These are phyloP conservation scores for Rhamnella rubrinervis DNA, from an alignment of 331 rosid genomes.

Conservation along the genomic window DNA sequence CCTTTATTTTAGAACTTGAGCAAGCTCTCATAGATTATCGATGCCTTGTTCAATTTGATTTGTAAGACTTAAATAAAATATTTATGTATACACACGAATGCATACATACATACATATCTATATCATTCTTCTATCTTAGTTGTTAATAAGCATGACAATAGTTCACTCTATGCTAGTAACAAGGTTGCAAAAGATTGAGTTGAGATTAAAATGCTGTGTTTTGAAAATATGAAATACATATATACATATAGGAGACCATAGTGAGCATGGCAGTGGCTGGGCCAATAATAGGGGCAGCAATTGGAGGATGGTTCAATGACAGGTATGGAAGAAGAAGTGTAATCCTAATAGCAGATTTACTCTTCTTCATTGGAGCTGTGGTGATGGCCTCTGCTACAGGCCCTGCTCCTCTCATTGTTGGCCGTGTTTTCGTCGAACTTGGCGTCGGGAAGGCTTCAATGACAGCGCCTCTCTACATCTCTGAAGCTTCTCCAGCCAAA, in stretches of 20 bases:
- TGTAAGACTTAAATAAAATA: no score
- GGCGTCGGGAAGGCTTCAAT: constrained; percentile 67
- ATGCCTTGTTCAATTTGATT: no score
- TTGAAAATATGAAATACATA: neutral
- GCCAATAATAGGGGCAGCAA: constrained; percentile 46
- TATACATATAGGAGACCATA: constrained; percentile 39
- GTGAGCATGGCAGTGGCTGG: constrained; percentile 62
- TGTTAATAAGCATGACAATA: no score
- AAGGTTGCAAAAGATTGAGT: no score
- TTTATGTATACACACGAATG: no score
- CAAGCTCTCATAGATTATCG: no score
- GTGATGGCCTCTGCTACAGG: constrained; percentile 41
- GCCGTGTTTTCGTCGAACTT: constrained; percentile 49
- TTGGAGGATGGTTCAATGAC: constrained; percentile 56
- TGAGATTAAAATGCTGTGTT: neutral
- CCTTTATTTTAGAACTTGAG: no score
- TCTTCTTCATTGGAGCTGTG: constrained; percentile 42
- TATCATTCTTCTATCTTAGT: no score
- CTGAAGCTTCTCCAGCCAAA: constrained; percentile 61
- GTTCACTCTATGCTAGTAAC: no score
- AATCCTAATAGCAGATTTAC: constrained; percentile 37
- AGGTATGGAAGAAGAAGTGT: constrained; percentile 44
- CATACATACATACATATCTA: no score
- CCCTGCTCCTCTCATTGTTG: constrained; percentile 33
- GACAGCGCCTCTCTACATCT: constrained; percentile 59